Evolutionary conservation across 2,329 filamentous ascomycete species (phyloP).

Genomic region (Curvularia sp.): DNA sequence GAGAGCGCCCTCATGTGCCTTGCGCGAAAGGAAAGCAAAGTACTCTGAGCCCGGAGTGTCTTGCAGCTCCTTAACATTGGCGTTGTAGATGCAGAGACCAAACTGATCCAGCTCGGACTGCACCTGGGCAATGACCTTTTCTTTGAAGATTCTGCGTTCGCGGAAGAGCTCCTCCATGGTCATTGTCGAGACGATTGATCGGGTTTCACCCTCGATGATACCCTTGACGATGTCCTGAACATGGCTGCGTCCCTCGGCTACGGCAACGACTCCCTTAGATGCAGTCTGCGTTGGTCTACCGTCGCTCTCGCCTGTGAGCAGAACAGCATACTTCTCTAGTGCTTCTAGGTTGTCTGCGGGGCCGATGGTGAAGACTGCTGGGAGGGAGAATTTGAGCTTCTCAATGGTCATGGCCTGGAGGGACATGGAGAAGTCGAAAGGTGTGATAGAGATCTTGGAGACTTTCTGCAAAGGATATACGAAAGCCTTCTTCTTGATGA

Average conservation of each 20-base stretch:
- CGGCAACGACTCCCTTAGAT: slow-evolving; percentile 49
- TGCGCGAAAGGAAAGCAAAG: slow-evolving; percentile 80
- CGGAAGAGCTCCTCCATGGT: slow-evolving; percentile 93
- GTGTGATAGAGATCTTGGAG: slow-evolving; percentile 65
- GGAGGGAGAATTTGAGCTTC: slow-evolving; percentile 82
- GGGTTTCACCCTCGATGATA: slow-evolving; percentile 87
- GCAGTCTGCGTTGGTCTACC: slow-evolving; percentile 48
- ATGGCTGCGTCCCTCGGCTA: slow-evolving; percentile 63
- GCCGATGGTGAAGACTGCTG: slow-evolving; percentile 85
- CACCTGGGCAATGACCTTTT: slow-evolving; percentile 68
- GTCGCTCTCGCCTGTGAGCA: slow-evolving; percentile 70
- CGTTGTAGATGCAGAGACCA: slow-evolving; percentile 70
- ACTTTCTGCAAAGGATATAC: slow-evolving; percentile 51
- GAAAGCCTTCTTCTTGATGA: slow-evolving; percentile 74
- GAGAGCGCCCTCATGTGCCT: slow-evolving; percentile 83
- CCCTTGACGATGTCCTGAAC: slow-evolving; percentile 87
- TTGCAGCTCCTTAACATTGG: slow-evolving; percentile 86
- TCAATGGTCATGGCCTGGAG: slow-evolving; percentile 89
- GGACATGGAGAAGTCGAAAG: slow-evolving; percentile 82
- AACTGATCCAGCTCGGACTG: slow-evolving; percentile 82
- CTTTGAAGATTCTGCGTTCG: slow-evolving; percentile 78
- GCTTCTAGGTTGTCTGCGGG: slow-evolving; percentile 74
- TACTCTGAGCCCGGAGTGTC: slow-evolving; percentile 83
- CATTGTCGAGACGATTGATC: slow-evolving; percentile 83
- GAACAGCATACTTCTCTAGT: slow-evolving; percentile 81